These are phyloP conservation scores for Ostreobium quekettii DNA, from an alignment of 139 green algal species.

Conservation along the genomic window DNA sequence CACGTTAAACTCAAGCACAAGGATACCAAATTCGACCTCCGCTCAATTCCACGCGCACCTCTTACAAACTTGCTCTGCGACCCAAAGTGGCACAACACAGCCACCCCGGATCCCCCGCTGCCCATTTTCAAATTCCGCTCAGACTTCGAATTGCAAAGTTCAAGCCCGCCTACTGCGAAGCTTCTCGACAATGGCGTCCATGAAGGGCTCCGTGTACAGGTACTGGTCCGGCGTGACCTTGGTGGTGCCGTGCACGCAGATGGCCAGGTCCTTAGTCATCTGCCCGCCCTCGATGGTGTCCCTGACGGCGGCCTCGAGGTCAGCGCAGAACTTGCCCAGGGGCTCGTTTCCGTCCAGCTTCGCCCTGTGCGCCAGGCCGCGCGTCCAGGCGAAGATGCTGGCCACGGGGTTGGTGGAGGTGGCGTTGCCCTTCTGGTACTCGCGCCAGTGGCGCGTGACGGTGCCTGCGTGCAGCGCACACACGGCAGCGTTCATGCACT, in stretches of 20 bases:
- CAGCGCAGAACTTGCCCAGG: constrained; percentile 63
- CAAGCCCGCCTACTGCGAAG: constrained; percentile 28
- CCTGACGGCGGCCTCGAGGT: constrained; percentile 81
- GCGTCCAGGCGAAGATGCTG: constrained; percentile 94
- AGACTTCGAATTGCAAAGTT: no score
- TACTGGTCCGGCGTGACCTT: constrained; percentile 73
- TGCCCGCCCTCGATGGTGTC: constrained; percentile 74
- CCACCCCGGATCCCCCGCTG: no score
- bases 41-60: no score
- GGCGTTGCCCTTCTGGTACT: constrained; percentile 89
- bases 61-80: no score
- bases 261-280: constrained; percentile 93
- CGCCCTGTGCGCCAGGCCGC: constrained; percentile 73
- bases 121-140: no score
- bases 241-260: constrained; percentile 77
- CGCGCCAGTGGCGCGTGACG: constrained; percentile 89
- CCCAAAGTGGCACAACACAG: no score
- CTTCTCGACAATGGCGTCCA: constrained; percentile 69
- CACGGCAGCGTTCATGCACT: not conserved
- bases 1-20: no score
- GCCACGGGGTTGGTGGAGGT: constrained; percentile 93
- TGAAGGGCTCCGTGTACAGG: constrained; percentile 88
- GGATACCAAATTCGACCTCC: no score
- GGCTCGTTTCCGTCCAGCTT: constrained; percentile 84
- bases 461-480: constrained; percentile 44